phyloP scores from a whole-genome alignment of 1,284 basidiomycete species.

The Ceratobasidium sp. region DNA sequence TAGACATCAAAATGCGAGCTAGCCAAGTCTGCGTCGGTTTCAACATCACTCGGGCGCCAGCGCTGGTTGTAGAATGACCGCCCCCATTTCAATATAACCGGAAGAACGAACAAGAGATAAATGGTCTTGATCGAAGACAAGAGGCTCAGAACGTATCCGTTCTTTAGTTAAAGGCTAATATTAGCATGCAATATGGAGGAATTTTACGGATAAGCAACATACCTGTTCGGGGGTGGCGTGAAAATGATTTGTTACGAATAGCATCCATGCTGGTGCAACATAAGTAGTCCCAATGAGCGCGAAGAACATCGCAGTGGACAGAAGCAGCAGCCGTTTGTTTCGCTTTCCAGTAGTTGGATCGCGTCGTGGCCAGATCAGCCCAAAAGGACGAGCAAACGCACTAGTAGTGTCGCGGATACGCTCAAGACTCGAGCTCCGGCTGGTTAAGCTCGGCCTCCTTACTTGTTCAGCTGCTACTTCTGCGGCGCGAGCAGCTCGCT shows the following conservation, averaged over 20 bases:
- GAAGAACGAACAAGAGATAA: conserved; percentile 22
- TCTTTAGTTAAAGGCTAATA: not conserved
- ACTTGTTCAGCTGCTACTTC: conserved; percentile 26
- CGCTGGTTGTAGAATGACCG: conserved; percentile 12
- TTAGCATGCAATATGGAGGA: not conserved
- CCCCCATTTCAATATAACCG: conserved; percentile 16
- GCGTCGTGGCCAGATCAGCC: conserved; percentile 27
- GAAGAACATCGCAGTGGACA: conserved; percentile 5
- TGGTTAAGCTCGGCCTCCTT: conserved; percentile 4
- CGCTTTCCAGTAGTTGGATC: conserved; percentile 34
- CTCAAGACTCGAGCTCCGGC: conserved; percentile 27
- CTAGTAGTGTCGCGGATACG: conserved; percentile 26
- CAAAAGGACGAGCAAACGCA: conserved; percentile 29
- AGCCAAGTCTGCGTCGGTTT: conserved; percentile 1
- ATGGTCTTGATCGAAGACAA: conserved; percentile 7
- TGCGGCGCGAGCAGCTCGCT: conserved; percentile 33
- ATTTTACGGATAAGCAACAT: not conserved
- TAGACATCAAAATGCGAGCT: conserved; percentile 32
- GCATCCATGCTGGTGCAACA: not conserved
- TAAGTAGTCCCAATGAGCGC: conserved; percentile 19
- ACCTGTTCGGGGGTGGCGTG: conserved; percentile 33
- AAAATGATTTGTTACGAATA: conserved; percentile 26
- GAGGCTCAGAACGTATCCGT: conserved; percentile 23
- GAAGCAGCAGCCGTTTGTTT: conserved; percentile 17
- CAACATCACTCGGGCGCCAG: not conserved